Evolutionary conservation across 192 early-diverging fungal species (phyloP), one percentile per base, ranked within the genome.

Genomic region (Coemansia sp.): DNA sequence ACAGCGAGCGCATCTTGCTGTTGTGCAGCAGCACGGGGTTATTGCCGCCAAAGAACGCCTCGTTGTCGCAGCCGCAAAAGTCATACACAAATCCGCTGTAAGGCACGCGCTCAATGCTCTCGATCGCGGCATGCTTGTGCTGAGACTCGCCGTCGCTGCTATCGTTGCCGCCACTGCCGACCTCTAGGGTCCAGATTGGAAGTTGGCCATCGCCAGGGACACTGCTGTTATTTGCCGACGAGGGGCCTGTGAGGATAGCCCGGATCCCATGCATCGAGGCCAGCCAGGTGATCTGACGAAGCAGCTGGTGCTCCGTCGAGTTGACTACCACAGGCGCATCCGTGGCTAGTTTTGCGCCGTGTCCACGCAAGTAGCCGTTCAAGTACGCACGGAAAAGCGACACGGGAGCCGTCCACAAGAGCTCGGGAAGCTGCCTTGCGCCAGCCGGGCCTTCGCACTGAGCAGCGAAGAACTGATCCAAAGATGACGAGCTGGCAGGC

Each of bases 41-140:
- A 53, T 77, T 70, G 56, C 79, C 79, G 56, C 79, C 79, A 71
- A 82, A 82, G 71, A 82, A 82, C 10, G 79, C 79, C 55, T 82
- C 79, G 65, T 71, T 66, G 64, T 82, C 79, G 48, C 79, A 82
- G 3, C 79, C 79, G 59, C 79, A 82, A 40, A 82, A 82, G 38
- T 82, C 79, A 37, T 82, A 82, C 35, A 82, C 79, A 51, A 65
- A 76, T 2, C 79, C 74, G 46, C 33, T 46, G 20, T 70, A 77
- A 4, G 67, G 34, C 36, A 71, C 66, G n/a, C 71, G 71, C 37
- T 61, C 55, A 50, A 82, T 82, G 59, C 71, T 60, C 51, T 69
- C 68, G 20, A 82, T 77, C 9, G 33, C 61, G 0, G 62, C 66
- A 31, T 50, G 23, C 45, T 71, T 67, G 48, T 60, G 69, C 63